Base-by-base conservation (phyloP, 805 yeast genomes). In the Wickerhamomyces xylosicus region DNA sequence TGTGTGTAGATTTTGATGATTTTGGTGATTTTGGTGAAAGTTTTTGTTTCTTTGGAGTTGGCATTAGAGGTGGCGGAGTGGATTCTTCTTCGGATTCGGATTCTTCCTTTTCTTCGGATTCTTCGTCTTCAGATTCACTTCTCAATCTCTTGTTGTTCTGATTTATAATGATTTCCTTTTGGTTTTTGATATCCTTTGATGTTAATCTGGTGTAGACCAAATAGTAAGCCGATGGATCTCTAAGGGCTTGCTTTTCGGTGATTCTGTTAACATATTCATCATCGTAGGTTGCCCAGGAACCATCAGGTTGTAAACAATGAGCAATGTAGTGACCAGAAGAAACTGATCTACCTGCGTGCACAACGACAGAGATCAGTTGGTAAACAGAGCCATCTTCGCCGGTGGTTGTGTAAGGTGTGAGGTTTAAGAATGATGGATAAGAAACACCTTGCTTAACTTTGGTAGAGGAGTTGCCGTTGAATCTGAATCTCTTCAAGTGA, bases 251-350 rank as follows among this genome's bases (percentile, higher is more conserved):
- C 41, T 74, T 68, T 51, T 85, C 92, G 28, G 79, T 69, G 39
- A 85, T 77, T 42, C 67, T 69, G 52, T 85, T 82, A 48, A 85
- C 77, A 52, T 80, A 77, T 52, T 92, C 98, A 57, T 92, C 98
- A 56, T 92, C 97, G 59, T 90, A 92, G 9, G 86, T 79, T 21
- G 86, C 79, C 98, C 97, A 92, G 2, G 81, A 62, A 2, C 87
- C 90, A 59, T 85, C 92, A 1, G 97, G 95, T 59, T 89, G 96
- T 45, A 82, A 74, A 55, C 95, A 85, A 55, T 85, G 86, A 1
- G 95, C 84, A 42, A 87, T 74, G 54, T 92, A 92, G 59, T 92
- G 98, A 3, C 98, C 98, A 3, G 92, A 79, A 34, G 87, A 78
- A 13, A 89, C 79, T 2, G 95, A 83, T 46, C 97, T 69, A 32